phyloP scores from a whole-genome alignment of 768 basidiomycete genomes.

The Russula emetica region DNA sequence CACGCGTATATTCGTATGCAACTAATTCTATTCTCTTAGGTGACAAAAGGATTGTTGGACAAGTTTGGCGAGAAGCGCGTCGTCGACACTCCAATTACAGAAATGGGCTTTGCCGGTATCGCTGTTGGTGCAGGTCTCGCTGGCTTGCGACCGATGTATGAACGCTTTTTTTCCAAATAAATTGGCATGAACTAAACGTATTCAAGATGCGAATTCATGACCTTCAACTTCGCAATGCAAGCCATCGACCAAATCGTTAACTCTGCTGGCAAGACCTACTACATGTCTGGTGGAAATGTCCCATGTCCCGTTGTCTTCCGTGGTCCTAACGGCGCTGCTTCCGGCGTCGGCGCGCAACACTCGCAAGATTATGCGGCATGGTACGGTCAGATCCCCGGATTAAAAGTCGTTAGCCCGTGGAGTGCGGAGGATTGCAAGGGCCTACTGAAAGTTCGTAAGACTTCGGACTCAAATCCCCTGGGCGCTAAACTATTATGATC shows the following conservation, averaged over 20 bases:
- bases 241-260: constrained; percentile 99
- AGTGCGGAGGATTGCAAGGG: constrained; percentile 99
- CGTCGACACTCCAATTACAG: constrained; percentile 94
- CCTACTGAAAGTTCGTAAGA: constrained; percentile 72
- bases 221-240: constrained; percentile 99
- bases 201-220: constrained; percentile 96
- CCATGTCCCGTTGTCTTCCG: constrained; percentile 99
- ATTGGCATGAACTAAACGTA: constrained; percentile 22
- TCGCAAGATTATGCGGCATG: constrained; percentile 97
- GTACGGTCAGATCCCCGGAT: constrained; percentile 89
- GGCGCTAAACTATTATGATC: not conserved
- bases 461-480: not conserved
- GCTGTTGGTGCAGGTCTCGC: constrained; percentile 93
- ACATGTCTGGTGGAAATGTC: constrained; percentile 99
- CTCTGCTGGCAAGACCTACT: constrained; percentile 99
- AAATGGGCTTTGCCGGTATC: constrained; percentile 98
- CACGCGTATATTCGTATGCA: not conserved
- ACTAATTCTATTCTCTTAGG: constrained; percentile 42
- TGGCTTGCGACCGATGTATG: constrained; percentile 89
- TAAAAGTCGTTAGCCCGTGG: constrained; percentile 98
- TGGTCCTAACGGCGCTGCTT: constrained; percentile 96
- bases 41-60: constrained; percentile 97
- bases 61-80: constrained; percentile 99
- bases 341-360: constrained; percentile 96
- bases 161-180: constrained; percentile 15